phyloP scores from a whole-genome alignment of 192 early-diverging fungal species.

The Mortierella alpina region DNA sequence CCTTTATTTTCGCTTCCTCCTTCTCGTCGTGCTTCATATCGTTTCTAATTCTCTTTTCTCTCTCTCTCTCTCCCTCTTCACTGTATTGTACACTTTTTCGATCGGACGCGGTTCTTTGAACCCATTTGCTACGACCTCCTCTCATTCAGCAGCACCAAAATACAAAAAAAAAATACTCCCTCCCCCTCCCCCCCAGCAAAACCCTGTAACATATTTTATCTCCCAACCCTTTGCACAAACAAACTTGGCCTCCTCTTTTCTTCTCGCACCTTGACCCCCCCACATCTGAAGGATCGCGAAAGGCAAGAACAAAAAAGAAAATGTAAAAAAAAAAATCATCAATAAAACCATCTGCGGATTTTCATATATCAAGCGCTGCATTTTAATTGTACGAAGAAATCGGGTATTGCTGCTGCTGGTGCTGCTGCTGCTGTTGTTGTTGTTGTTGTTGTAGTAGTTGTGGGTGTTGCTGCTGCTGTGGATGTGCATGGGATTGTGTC shows the following conservation, averaged over 20 bases:
- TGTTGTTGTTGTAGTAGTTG: slow-evolving; percentile 9
- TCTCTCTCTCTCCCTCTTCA: background rate
- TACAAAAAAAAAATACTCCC: background rate
- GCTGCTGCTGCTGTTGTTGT: slow-evolving; percentile 8
- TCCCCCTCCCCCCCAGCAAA: no score
- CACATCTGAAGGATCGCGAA: no score
- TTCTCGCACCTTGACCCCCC: no score
- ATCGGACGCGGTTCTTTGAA: background rate
- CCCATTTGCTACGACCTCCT: background rate
- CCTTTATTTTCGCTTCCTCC: background rate
- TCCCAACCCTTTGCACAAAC: no score
- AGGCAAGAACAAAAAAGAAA: no score
- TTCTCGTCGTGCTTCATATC: background rate
- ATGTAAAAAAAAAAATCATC: no score
- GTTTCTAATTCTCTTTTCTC: slow-evolving; percentile 2
- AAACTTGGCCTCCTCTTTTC: no score
- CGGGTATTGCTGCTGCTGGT: slow-evolving; percentile 1
- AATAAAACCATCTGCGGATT: background rate
- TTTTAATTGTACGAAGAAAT: background rate
- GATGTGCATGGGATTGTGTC: background rate
- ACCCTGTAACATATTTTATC: no score
- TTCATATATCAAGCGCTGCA: background rate
- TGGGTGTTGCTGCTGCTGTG: slow-evolving; percentile 17
- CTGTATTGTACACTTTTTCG: background rate
- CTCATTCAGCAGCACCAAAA: background rate